These are phyloP conservation scores for Xylaria sp. DNA, from an alignment of 2,329 filamentous ascomycete species.

Conservation along the genomic window DNA sequence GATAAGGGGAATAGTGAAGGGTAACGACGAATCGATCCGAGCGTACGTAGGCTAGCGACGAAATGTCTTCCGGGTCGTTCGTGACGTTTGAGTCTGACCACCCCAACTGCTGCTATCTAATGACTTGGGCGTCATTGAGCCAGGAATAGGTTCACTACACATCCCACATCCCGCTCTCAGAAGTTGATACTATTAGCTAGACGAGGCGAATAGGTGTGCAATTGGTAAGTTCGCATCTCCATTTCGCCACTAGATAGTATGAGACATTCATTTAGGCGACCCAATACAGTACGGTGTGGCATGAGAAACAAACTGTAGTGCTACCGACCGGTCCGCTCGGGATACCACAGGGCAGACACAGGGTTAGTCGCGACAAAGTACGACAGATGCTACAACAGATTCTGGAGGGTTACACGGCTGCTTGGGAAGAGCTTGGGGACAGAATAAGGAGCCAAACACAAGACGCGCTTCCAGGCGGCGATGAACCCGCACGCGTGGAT, in stretches of 20 bases:
- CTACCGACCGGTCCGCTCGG: conserved; percentile 37
- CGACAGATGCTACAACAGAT: conserved; percentile 8
- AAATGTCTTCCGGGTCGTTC: not conserved
- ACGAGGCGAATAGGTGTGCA: conserved; percentile 11
- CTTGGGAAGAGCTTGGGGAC: not conserved
- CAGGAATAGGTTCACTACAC: not conserved
- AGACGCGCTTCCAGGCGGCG: conserved; percentile 31
- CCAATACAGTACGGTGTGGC: conserved; percentile 33
- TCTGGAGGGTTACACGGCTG: conserved; percentile 30
- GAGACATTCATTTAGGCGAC: conserved; percentile 37
- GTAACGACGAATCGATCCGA: conserved; percentile 17
- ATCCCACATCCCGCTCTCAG: too few relatives aligned
- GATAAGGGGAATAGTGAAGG: conserved; percentile 8
- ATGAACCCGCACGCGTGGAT: conserved; percentile 35
- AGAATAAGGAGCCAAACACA: conserved; percentile 18
- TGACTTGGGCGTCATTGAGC: conserved; percentile 14
- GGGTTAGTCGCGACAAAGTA: conserved; percentile 18
- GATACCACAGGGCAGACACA: conserved; percentile 41
- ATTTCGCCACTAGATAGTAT: conserved; percentile 30
- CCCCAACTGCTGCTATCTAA: not conserved
- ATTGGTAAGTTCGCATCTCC: conserved; percentile 20
- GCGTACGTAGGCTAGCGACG: conserved; percentile 5
- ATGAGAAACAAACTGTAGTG: conserved; percentile 18
- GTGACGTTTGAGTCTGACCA: conserved; percentile 9
- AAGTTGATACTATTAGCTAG: not conserved